Evolutionary conservation across 2,329 filamentous ascomycete species (phyloP).

Genomic region (Penicillium thymicola): DNA sequence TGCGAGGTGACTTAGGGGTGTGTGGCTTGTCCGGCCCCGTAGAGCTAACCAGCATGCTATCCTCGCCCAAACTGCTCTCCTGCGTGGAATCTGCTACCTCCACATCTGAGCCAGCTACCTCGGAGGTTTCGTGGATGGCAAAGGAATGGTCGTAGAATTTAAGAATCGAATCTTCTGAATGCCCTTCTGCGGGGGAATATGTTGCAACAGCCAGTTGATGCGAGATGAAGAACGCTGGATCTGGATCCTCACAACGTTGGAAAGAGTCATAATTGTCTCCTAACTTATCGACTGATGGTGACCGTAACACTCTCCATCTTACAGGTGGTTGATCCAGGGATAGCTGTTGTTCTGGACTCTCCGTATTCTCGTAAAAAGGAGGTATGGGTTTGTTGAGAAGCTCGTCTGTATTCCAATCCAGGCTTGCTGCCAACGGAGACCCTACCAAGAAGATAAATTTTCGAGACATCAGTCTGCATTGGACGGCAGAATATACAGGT

Average conservation of each 20-base stretch:
- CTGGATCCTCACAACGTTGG: slow-evolving; percentile 16
- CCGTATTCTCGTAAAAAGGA: slow-evolving; percentile 25
- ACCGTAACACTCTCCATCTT: slow-evolving; percentile 33
- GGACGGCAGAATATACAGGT: background rate
- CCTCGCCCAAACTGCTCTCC: slow-evolving; percentile 24
- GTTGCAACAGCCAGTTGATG: slow-evolving; percentile 25
- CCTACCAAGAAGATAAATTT: slow-evolving; percentile 55
- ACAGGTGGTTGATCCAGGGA: slow-evolving; percentile 14
- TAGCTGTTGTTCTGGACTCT: slow-evolving; percentile 2
- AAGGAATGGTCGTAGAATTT: slow-evolving; percentile 79
- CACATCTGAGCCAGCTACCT: slow-evolving; percentile 24
- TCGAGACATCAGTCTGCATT: slow-evolving; percentile 19
- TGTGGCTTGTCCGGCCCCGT: slow-evolving; percentile 10
- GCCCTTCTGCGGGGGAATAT: background rate
- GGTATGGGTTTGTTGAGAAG: slow-evolving; percentile 50
- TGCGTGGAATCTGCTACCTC: slow-evolving; percentile 21
- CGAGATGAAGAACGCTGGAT: slow-evolving; percentile 31
- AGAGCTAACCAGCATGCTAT: slow-evolving; percentile 14
- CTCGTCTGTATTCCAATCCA: slow-evolving; percentile 54
- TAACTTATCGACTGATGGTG: slow-evolving; percentile 2
- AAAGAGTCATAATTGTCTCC: slow-evolving; percentile 11
- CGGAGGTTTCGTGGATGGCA: slow-evolving; percentile 60
- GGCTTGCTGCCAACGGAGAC: slow-evolving; percentile 54
- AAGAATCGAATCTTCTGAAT: slow-evolving; percentile 39
- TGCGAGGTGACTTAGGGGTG: background rate